These are phyloP conservation scores for Tricladium varicosporioides DNA, from an alignment of 2,329 filamentous ascomycete species.

Conservation along the genomic window DNA sequence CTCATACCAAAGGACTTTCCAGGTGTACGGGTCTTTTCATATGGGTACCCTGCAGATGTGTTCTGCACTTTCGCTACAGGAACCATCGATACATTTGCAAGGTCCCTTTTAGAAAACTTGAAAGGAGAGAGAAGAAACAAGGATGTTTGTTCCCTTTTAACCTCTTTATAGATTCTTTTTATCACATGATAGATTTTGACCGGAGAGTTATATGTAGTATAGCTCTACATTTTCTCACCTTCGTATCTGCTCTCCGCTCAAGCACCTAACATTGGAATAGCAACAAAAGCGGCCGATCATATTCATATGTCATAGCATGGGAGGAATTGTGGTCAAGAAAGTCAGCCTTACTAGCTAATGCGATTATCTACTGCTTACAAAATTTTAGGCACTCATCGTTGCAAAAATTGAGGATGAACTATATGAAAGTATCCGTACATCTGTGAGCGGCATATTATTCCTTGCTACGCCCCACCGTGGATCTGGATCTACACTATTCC, in stretches of 20 bases:
- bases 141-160: background rate
- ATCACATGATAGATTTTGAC: background rate
- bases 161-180: background rate
- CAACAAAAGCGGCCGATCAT: constrained; percentile 9
- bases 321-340: constrained; percentile 20
- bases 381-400: constrained; percentile 5
- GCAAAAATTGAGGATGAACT: constrained; percentile 3
- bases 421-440: constrained; percentile 25
- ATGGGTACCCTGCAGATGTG: constrained; percentile 15
- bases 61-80: constrained; percentile 4
- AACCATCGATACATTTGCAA: constrained; percentile 8
- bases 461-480: constrained; percentile 39
- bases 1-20: constrained; percentile 12
- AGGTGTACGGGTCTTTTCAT: constrained; percentile 15
- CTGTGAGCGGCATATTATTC: constrained; percentile 36
- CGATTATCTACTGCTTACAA: background rate
- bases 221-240: no score
- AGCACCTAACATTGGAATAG: background rate
- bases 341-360: background rate
- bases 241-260: background rate
- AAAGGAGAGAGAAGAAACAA: background rate
- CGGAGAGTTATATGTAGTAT: background rate
- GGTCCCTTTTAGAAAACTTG: constrained; percentile 8
- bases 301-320: constrained; percentile 20
- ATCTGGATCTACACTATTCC: constrained; percentile 20